Evolutionary conservation across 208 protist species (phyloP).

Genomic region (Leishmania turanica): DNA sequence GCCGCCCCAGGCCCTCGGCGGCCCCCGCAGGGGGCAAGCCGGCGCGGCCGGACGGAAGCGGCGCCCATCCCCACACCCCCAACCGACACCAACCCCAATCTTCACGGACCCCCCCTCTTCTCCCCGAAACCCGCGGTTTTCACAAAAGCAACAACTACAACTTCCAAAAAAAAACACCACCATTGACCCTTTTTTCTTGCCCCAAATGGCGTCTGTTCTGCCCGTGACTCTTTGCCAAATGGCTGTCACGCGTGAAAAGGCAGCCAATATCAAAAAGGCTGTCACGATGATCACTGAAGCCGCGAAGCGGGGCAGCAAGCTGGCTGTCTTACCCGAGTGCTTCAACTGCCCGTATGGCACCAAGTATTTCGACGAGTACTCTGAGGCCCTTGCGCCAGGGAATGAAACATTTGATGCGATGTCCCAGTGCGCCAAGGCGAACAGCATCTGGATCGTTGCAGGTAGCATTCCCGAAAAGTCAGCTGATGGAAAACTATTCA

Average conservation of each 20-base stretch:
- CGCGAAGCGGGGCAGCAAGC: conserved; percentile 69
- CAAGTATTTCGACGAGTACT: conserved; percentile 94
- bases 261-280: conserved; percentile 84
- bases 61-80: too few relatives aligned
- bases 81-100: background rate
- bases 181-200: background rate
- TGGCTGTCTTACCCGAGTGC: conserved; percentile 94
- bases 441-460: conserved; percentile 86
- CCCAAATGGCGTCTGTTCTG: conserved; percentile 47
- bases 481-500: conserved; percentile 92
- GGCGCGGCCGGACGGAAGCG: too few relatives aligned
- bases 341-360: conserved; percentile 97
- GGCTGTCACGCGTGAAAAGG: conserved; percentile 67
- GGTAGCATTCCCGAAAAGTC: conserved; percentile 95
- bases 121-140: background rate
- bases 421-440: conserved; percentile 58
- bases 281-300: conserved; percentile 72
- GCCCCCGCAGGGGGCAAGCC: too few relatives aligned
- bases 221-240: conserved; percentile 93
- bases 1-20: too few relatives aligned
- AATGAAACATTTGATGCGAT: conserved; percentile 83
- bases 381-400: conserved; percentile 81
- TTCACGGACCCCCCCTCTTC: rapidly evolving
- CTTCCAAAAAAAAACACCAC: background rate
- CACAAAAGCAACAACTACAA: background rate